These are phyloP conservation scores for Blastobotrys terrestris DNA, from an alignment of 805 yeast genomes.

Conservation along the genomic window DNA sequence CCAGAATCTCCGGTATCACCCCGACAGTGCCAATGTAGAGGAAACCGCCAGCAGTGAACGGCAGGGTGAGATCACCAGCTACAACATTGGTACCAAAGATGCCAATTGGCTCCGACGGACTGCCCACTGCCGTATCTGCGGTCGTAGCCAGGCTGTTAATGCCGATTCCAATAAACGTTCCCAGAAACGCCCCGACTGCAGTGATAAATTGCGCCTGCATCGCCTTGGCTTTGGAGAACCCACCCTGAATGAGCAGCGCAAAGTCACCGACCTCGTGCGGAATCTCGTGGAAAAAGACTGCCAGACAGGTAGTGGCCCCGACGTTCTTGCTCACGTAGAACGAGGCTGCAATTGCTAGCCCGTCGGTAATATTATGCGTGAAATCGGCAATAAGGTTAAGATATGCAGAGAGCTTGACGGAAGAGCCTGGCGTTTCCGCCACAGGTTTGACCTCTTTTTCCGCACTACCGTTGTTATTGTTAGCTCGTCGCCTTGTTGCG, in stretches of 20 bases:
- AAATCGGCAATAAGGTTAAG: slow-evolving; percentile 65
- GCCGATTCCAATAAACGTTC: slow-evolving; percentile 58
- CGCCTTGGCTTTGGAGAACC: slow-evolving; percentile 60
- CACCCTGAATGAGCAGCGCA: slow-evolving; percentile 63
- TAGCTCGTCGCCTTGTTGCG: too few species aligned
- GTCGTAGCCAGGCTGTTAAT: slow-evolving; percentile 36
- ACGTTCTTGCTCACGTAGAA: slow-evolving; percentile 53
- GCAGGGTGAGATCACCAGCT: slow-evolving; percentile 49
- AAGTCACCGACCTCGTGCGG: slow-evolving; percentile 82
- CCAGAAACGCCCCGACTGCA: slow-evolving; percentile 57
- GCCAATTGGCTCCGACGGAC: slow-evolving; percentile 26
- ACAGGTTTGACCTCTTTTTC: slow-evolving; percentile 1
- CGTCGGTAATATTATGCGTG: slow-evolving; percentile 72
- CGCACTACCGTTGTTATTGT: too few species aligned
- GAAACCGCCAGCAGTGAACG: slow-evolving; percentile 74
- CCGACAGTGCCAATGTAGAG: slow-evolving; percentile 67
- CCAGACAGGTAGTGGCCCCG: slow-evolving; percentile 65
- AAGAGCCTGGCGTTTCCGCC: slow-evolving; percentile 17
- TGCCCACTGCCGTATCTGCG: slow-evolving; percentile 8
- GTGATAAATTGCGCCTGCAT: slow-evolving; percentile 62
- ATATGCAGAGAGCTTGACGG: slow-evolving; percentile 47
- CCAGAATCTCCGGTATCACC: slow-evolving; percentile 67
- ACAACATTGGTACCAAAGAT: slow-evolving; percentile 47
- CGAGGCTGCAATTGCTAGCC: slow-evolving; percentile 66
- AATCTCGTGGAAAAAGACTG: slow-evolving; percentile 69